Base-by-base conservation (phyloP, 2,329 filamentous ascomycete species). In the Claviceps monticola region DNA sequence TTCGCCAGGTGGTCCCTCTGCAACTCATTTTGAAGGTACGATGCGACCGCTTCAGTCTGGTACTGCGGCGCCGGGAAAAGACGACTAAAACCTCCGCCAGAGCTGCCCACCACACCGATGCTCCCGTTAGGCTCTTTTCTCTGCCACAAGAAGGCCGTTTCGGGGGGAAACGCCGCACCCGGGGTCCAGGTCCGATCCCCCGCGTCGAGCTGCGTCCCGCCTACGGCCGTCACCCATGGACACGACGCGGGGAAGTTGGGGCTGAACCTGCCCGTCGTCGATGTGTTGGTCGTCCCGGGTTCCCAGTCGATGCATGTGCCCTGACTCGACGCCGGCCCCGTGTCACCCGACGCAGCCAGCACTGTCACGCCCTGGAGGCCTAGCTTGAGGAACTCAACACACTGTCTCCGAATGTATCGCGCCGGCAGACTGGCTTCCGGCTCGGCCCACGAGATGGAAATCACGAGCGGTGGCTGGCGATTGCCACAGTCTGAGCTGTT, bases 301-400 rank as follows among this genome's bases (percentile, higher is more conserved):
- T 4, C 13, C 11, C 3, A n/a, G 38, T 21, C 38, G 13, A 49
- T 41, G 4, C 46, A 29, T 3, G 19, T 41, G 2, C 37, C 46
- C 19, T 48, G n/a, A 16, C 2, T 26, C 4, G 47, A 49, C 7
- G 42, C 67, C 1, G 68, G 60, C 1, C 70, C 70, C 1, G 56
- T 47, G 57, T 88, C 82, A 3, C 84, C 84, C 13, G 75, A 76
- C n/a, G 76, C 74, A 56, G 81, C 79, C 51, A 88, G 69, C 14
- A 86, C 70, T 0, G 80, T 78, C 16, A 86, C 77, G 26, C 84
- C 84, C 11, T 83, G 76, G 1, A 78, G 74, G 23, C 80, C 82
- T 5, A 88, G 74, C 54, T 83, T 50, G 14, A 50, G 26, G 13
- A 50, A 50, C 29, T 39, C 49, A 13, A 17, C 2, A 36, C 49